Evolutionary conservation across 345 rosid species (phyloP), one percentile per base, ranked within the genome.

Genomic region (Populus alba): DNA sequence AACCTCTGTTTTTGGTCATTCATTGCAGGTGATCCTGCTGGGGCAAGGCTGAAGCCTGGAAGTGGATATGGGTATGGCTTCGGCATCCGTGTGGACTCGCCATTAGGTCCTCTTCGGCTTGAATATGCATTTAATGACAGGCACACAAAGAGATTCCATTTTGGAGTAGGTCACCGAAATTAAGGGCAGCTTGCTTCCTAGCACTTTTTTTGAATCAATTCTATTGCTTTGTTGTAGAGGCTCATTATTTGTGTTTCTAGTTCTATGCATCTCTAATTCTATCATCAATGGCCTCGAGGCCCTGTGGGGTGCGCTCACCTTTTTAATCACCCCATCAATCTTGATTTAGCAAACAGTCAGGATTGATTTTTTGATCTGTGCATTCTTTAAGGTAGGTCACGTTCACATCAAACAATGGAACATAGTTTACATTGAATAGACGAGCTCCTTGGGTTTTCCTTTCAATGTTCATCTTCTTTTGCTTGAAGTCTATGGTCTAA

Each of bases 41-140:
- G 98, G 74, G 98, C 99, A 79, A 90, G 97, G 86, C 81, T 89
- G 75, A 91, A 94, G 83, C 98, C 94, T 0, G 98, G 98, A 75
- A 96, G 93, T 78, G 98, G 99, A 68, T 92, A 91, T 43, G 97
- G 99, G 47, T 91, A 90, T 23, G 97, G 97, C 70, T 83, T 91
- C 43, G 98, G 99, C 67, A 85, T 92, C 78, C 89, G 94, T 11
- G 97, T 94, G 75, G 93, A 94, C 74, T 96, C 99, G 0, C 94
- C 99, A 1, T 83, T 94, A 80, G 98, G 98, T 41, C 99, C 97
- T 17, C 65, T 94, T 67, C 90, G 93, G 53, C 97, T 91, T 7
- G 94, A 93, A 79, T 92, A 90, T 76, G 99, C 98, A 70, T 91
- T 92, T 80, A 94, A 90, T 37, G 98, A 92, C 53, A 77, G 83